phyloP scores from a whole-genome alignment of 169 alveolate species.

The Hepatocystis sp. region DNA sequence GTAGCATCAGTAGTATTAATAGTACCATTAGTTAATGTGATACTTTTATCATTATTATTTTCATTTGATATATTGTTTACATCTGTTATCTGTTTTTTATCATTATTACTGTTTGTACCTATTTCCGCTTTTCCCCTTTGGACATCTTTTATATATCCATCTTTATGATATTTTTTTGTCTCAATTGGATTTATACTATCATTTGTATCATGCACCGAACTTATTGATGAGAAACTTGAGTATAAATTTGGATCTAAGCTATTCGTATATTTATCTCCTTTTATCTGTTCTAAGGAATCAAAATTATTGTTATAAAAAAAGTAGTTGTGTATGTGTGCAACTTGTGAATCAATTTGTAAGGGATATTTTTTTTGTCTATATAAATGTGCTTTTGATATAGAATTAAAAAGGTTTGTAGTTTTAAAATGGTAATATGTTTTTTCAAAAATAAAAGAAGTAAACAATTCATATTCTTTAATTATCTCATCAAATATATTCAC shows the following conservation, averaged over 20 bases:
- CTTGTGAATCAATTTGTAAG: neutral
- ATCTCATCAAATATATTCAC: slow-evolving; percentile 27
- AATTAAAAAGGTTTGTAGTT: slow-evolving; percentile 5
- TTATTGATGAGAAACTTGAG: neutral
- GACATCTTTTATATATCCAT: no score
- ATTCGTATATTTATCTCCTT: neutral
- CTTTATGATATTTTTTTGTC: no score
- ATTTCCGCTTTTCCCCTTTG: no score
- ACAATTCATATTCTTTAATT: slow-evolving; percentile 5
- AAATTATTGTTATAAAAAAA: slow-evolving; percentile 2
- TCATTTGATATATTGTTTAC: no score
- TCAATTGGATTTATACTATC: no score
- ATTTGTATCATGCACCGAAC: no score
- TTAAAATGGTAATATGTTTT: slow-evolving; percentile 14
- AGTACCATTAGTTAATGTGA: neutral
- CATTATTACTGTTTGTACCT: no score
- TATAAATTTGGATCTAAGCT: no score
- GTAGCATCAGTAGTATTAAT: no score
- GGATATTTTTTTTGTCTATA: slow-evolving; percentile 17
- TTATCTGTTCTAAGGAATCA: neutral
- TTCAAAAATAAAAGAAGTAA: slow-evolving; percentile 34
- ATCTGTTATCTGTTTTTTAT: no score
- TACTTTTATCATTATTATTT: no score
- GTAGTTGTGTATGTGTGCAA: slow-evolving; percentile 26
- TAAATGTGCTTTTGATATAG: slow-evolving; percentile 7